Percentiles rank a stretch among this genome's conserved stretches.
phyloP scores from a whole-genome alignment of 2,329 filamentous ascomycete genomes.

The Ascochyta fabae region DNA sequence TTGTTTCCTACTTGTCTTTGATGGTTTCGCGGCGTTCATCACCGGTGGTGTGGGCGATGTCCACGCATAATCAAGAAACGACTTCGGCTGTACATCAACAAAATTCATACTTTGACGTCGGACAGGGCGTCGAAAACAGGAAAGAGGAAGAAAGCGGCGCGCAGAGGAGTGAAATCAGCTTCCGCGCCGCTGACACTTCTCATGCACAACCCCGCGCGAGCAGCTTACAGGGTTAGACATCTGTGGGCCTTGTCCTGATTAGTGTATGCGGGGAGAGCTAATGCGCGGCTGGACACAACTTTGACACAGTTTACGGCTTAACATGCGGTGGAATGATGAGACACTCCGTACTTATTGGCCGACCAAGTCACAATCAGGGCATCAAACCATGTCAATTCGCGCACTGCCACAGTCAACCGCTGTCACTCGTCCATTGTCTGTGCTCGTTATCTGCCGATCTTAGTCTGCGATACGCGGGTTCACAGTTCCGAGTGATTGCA shows the following conservation, averaged over 20 bases:
- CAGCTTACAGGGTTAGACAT: conserved; percentile 5
- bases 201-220: conserved; percentile 40
- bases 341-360: neutral
- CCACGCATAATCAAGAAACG: conserved; percentile 48
- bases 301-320: conserved; percentile 9
- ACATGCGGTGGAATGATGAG: neutral
- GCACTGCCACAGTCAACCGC: neutral
- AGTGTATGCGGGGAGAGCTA: conserved; percentile 39
- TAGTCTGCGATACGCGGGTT: neutral
- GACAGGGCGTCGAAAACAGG: conserved; percentile 37
- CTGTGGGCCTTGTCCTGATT: conserved; percentile 26
- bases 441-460: conserved; percentile 1
- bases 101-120: conserved; percentile 43
- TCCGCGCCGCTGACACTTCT: conserved; percentile 23
- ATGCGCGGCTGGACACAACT: conserved; percentile 20
- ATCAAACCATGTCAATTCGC: neutral
- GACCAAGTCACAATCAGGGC: neutral
- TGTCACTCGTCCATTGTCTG: neutral
- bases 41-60: conserved; percentile 39
- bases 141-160: conserved; percentile 30
- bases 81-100: conserved; percentile 45
- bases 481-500: neutral
- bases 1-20: conserved; percentile 49
- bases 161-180: conserved; percentile 19
- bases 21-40: conserved; percentile 31